Base-by-base conservation (phyloP, 257 asterid genomes). In the Eucommia ulmoides region DNA sequence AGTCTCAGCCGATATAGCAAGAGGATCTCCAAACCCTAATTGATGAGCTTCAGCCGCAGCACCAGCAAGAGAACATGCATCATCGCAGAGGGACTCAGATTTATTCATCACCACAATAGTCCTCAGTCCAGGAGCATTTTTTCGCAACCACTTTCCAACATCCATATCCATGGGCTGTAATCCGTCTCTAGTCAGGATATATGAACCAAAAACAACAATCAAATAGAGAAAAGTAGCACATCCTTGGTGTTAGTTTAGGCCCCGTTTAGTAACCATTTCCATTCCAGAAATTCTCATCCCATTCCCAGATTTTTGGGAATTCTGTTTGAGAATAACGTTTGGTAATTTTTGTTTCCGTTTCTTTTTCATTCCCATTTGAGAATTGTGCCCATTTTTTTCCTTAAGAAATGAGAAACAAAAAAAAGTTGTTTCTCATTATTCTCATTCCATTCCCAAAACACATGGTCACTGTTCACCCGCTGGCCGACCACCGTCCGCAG, bases 91-190 rank as follows among this genome's bases (percentile, higher is more conserved):
- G 55, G 69, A 65, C 79, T 89, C 96, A 53, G 98, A 84, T 80
- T 89, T 89, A 72, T 82, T 89, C 83, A 89, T 85, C 54, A 85
- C 93, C 70, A 85, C 88, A 54, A 70, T 54, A 51, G 77, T 79
- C 70, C 74, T 78, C 54, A 89, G 60, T 52, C 77, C 93, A 49
- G 92, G 62, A 3, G 96, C 98, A 74, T 73, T 77, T 76, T 78
- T 84, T 69, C 97, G 80, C 73, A 89, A 61, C 96, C 97, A 89
- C 69, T 84, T 84, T 41, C 96, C 97, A 18, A 89, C 97, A 80
- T 88, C 96, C 79, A 80, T 63, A 74, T 84, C 97, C 87, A 80
- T 70, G 50, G 93, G 91, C 54, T 74, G 81, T 54, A 89, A 60
- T 58, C 97, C 97, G 67, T 80, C 93, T 69, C 97, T 83, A 56